phyloP scores from a whole-genome alignment of 1,284 basidiomycete genomes.

The Athelia sp. region DNA sequence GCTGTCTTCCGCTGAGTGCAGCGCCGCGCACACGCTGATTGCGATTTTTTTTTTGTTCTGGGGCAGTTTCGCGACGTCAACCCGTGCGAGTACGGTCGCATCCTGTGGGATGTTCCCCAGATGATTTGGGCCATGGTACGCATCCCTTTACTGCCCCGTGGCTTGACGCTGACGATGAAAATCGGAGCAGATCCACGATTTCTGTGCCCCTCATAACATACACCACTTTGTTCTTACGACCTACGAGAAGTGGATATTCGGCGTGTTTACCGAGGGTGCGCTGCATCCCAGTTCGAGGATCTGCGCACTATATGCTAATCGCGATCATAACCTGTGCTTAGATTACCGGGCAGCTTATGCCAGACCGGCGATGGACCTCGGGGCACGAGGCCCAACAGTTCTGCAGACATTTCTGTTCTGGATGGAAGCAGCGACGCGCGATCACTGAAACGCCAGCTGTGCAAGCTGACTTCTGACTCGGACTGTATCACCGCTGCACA shows the following conservation, averaged over 20 bases:
- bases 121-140: background rate
- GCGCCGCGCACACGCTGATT: too few relatives aligned
- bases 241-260: background rate
- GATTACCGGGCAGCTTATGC: background rate
- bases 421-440: conserved; percentile 1
- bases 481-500: too few relatives aligned
- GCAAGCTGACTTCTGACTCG: too few relatives aligned
- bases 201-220: background rate
- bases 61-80: background rate
- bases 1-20: too few relatives aligned
- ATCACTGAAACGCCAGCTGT: too few relatives aligned
- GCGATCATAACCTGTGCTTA: background rate
- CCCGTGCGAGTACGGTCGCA: background rate
- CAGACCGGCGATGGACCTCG: background rate
- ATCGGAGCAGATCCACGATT: background rate
- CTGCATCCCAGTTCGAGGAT: background rate
- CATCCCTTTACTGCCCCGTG: background rate
- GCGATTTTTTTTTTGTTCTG: too few relatives aligned
- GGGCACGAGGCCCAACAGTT: background rate
- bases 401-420: background rate
- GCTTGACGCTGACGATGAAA: background rate
- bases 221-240: background rate
- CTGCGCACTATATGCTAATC: background rate
- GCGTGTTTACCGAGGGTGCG: background rate
- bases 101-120: background rate